Percentiles rank a stretch among this genome's conserved stretches.
These are phyloP conservation scores for Polychytrium aggregatum DNA, from an alignment of 192 early-diverging fungal species.

Conservation along the genomic window DNA sequence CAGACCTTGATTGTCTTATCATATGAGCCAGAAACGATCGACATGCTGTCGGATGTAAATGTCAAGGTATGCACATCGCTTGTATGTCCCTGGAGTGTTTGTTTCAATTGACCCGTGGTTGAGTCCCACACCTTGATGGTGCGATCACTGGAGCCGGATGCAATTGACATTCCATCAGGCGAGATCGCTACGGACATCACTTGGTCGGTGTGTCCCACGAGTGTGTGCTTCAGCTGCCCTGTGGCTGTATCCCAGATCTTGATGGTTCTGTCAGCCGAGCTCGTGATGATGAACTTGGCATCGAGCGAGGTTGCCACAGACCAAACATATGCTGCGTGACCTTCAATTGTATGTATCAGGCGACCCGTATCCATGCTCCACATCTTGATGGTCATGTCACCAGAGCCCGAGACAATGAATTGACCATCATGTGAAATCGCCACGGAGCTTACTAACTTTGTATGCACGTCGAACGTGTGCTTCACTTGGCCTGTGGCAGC, in stretches of 20 bases:
- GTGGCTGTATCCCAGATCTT: not conserved
- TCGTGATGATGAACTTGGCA: not conserved
- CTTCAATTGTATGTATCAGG: not conserved
- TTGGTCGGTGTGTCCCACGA: not conserved
- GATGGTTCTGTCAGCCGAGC: not conserved
- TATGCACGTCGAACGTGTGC: too few relatives aligned
- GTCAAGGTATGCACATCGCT: not conserved
- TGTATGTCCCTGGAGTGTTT: too few relatives aligned
- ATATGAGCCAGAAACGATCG: not conserved
- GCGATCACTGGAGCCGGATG: not conserved
- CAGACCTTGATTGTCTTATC: not conserved
- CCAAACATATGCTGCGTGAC: not conserved
- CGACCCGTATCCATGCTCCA: constrained; percentile 52
- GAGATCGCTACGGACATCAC: not conserved
- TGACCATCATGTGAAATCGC: too few relatives aligned
- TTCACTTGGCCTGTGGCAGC: too few relatives aligned
- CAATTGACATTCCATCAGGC: not conserved
- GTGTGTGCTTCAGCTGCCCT: not conserved
- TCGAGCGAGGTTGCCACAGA: not conserved
- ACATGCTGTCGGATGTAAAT: not conserved
- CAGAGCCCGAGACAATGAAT: constrained; percentile 69
- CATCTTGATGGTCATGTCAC: constrained; percentile 69
- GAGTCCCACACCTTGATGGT: not conserved
- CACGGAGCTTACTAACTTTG: too few relatives aligned
- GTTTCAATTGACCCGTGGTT: too few relatives aligned